A percentile compares a stretch with the other conserved stretches of the same genome.
These are phyloP conservation scores for Acer campestre DNA, from an alignment of 345 rosid species.

Conservation along the genomic window DNA sequence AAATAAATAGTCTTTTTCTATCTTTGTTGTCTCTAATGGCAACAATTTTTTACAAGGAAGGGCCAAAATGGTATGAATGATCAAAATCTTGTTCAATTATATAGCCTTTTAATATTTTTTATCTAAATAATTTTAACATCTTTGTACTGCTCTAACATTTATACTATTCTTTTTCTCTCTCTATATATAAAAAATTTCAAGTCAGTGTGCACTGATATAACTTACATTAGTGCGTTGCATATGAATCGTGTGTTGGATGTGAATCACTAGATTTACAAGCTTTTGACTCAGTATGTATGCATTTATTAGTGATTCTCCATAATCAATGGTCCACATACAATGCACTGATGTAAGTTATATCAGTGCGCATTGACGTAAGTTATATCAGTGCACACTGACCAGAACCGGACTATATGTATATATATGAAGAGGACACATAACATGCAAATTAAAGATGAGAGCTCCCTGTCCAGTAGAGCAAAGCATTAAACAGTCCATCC, in stretches of 20 bases:
- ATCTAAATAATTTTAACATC: conserved; percentile 9
- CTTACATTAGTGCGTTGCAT: too few relatives aligned
- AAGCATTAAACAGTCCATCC: background rate
- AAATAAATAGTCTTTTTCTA: background rate
- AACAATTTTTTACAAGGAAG: background rate
- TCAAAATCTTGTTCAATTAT: conserved; percentile 8
- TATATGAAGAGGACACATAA: background rate
- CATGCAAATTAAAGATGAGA: conserved; percentile 12
- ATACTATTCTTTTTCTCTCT: background rate
- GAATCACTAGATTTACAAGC: too few relatives aligned
- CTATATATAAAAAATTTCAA: background rate
- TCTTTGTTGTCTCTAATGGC: background rate
- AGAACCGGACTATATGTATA: too few relatives aligned
- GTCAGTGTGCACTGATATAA: too few relatives aligned
- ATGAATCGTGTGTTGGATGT: too few relatives aligned
- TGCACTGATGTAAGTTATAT: too few relatives aligned
- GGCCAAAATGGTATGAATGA: background rate
- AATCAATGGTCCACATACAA: too few relatives aligned
- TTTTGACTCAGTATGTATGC: too few relatives aligned
- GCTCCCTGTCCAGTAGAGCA: background rate
- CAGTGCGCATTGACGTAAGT: too few relatives aligned
- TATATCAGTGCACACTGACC: too few relatives aligned
- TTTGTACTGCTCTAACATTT: conserved; percentile 8
- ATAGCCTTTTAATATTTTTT: background rate
- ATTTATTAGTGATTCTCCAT: too few relatives aligned